phyloP scores from a whole-genome alignment of 2,329 filamentous ascomycete genomes.

The Penicillium sp. region DNA sequence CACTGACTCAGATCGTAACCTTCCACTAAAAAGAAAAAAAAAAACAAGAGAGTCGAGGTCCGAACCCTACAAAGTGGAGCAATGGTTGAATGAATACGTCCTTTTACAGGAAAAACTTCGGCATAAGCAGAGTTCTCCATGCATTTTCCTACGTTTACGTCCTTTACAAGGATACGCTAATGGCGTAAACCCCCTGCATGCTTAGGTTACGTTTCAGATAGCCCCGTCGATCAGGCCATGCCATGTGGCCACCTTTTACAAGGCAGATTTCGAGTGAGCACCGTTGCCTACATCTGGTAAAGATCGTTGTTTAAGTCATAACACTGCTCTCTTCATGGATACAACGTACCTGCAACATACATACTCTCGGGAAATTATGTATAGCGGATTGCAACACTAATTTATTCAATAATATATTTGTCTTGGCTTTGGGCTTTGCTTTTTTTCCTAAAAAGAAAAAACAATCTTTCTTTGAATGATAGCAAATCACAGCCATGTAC shows the following conservation, averaged over 20 bases:
- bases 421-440: not conserved
- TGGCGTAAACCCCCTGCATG: not conserved
- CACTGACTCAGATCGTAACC: not conserved
- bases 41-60: not conserved
- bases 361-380: not conserved
- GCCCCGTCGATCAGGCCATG: slow-evolving; percentile 9
- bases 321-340: not conserved
- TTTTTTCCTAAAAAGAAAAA: not conserved
- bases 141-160: not conserved
- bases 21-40: not conserved
- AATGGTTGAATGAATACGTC: not conserved
- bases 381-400: not conserved
- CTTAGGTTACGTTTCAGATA: slow-evolving; percentile 4
- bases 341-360: not conserved
- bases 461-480: no score
- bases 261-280: slow-evolving; percentile 7
- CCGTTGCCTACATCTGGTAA: not conserved
- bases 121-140: not conserved
- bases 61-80: not conserved
- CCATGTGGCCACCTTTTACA: slow-evolving; percentile 8
- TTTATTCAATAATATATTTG: not conserved
- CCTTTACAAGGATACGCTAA: not conserved
- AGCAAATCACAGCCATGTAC: not conserved
- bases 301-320: not conserved
- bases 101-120: not conserved